Percentiles rank a stretch among this genome's conserved stretches.
Conservation (phyloP, 768 basidiomycete species). For the Calocybe cyanea region DNA sequence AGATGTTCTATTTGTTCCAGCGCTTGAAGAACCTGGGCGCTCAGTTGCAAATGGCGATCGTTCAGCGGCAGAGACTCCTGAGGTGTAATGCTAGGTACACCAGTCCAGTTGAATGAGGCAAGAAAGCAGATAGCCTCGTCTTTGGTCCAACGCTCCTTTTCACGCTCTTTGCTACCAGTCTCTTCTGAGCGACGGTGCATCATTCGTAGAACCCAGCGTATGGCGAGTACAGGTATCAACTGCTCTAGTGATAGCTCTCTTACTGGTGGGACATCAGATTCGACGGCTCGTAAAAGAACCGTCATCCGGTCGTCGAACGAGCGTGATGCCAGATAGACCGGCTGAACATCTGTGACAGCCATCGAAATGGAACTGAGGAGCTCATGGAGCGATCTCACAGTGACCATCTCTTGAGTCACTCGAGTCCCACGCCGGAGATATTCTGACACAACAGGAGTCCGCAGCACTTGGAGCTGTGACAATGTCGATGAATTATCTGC, state of each 20-base stretch:
- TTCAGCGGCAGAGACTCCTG: constrained; percentile 31
- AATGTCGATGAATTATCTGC: constrained; percentile 28
- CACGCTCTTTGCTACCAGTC: constrained; percentile 49
- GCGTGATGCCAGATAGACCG: constrained; percentile 45
- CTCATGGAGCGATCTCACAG: constrained; percentile 43
- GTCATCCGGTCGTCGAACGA: constrained; percentile 48
- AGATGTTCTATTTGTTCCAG: constrained; percentile 59
- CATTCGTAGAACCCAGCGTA: constrained; percentile 58
- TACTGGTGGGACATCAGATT: constrained; percentile 49
- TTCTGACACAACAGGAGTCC: constrained; percentile 38
- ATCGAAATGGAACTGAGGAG: constrained; percentile 42
- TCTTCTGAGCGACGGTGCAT: constrained; percentile 51
- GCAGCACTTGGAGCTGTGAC: constrained; percentile 26
- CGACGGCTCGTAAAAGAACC: constrained; percentile 51
- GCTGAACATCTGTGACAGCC: constrained; percentile 26
- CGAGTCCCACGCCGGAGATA: constrained; percentile 69
- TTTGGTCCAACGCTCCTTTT: constrained; percentile 67
- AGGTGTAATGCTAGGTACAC: constrained; percentile 1
- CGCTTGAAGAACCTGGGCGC: constrained; percentile 59
- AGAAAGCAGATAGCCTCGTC: constrained; percentile 60
- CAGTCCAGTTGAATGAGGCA: constrained; percentile 38
- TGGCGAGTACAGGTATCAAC: constrained; percentile 48
- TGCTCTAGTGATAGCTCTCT: constrained; percentile 41
- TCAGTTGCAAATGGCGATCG: constrained; percentile 65
- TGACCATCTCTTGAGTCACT: constrained; percentile 55